A percentile compares a stretch with the other conserved stretches of the same genome.
Evolutionary conservation across 129 eudicot genomes (phyloP).

Genomic region (Pseudognaphalium luteoalbum): DNA sequence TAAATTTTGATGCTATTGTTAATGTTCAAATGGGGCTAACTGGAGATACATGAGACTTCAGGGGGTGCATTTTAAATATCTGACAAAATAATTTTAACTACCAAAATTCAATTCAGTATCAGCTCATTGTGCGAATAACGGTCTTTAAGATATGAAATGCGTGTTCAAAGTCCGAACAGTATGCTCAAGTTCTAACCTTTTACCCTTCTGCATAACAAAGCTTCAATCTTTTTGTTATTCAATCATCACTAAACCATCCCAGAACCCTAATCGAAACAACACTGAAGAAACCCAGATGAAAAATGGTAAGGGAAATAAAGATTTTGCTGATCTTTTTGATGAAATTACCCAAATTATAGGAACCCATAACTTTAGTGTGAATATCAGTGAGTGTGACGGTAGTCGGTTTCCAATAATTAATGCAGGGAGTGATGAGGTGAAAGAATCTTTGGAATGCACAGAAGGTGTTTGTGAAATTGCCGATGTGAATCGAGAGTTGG

Average conservation of each 20-base stretch:
- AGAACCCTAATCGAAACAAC: slow-evolving; percentile 36
- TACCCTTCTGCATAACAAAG: slow-evolving; percentile 24
- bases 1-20: too few species aligned
- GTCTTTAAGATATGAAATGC: slow-evolving; percentile 38
- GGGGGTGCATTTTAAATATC: slow-evolving; percentile 12
- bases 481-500: slow-evolving; percentile 23
- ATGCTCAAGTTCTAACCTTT: slow-evolving; percentile 28
- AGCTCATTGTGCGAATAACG: slow-evolving; percentile 3
- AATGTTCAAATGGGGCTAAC: not conserved
- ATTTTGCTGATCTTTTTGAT: slow-evolving; percentile 46
- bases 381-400: slow-evolving; percentile 20
- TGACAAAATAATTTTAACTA: slow-evolving; percentile 1
- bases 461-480: slow-evolving; percentile 68
- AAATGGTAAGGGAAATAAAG: slow-evolving; percentile 23
- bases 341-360: slow-evolving; percentile 73
- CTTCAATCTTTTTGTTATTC: slow-evolving; percentile 28
- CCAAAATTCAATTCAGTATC: not conserved
- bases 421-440: not conserved
- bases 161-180: slow-evolving; percentile 36
- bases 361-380: slow-evolving; percentile 32
- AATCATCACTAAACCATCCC: slow-evolving; percentile 20
- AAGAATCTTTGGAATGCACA: slow-evolving; percentile 27
- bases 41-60: slow-evolving; percentile 8
- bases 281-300: slow-evolving; percentile 15
- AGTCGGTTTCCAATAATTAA: slow-evolving; percentile 27